A percentile compares a stretch with the other conserved stretches of the same genome.
phyloP scores from a whole-genome alignment of 2,329 filamentous ascomycete genomes.

The Pseudogymnoascus destructans region DNA sequence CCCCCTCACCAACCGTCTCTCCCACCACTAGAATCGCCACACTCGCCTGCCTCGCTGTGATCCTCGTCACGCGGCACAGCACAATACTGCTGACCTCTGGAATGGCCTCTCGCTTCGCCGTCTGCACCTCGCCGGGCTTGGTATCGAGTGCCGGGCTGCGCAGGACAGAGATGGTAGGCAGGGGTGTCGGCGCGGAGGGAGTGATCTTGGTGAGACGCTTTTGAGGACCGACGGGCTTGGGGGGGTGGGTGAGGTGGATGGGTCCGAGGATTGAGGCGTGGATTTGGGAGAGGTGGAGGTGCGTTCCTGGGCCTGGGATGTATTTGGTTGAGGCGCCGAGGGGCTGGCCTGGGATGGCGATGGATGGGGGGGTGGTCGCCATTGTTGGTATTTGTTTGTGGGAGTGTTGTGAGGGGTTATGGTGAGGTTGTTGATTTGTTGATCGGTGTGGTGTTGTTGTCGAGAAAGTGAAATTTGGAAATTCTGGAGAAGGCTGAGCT shows the following conservation, averaged over 20 bases:
- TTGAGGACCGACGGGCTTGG: conserved; percentile 32
- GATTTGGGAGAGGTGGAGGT: conserved; percentile 62
- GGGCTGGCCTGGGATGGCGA: conserved; percentile 70
- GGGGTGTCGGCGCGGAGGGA: conserved; percentile 30
- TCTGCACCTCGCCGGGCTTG: conserved; percentile 23
- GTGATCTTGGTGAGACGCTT: conserved; percentile 48
- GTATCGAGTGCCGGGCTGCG: conserved; percentile 17
- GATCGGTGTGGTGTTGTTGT: neutral
- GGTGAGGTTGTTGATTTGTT: conserved; percentile 9
- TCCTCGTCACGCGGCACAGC: conserved; percentile 72
- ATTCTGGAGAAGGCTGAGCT: conserved; percentile 7
- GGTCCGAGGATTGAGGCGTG: conserved; percentile 73
- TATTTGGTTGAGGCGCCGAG: conserved; percentile 58
- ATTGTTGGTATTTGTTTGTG: conserved; percentile 5
- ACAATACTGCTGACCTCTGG: conserved; percentile 72
- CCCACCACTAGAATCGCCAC: conserved; percentile 78
- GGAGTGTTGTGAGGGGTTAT: neutral
- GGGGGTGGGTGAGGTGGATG: conserved; percentile 39
- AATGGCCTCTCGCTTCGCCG: conserved; percentile 48
- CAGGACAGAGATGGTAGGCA: conserved; percentile 44
- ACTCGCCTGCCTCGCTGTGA: conserved; percentile 72
- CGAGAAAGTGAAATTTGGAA: conserved; percentile 8
- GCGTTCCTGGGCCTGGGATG: conserved; percentile 67
- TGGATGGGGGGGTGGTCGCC: conserved; percentile 19
- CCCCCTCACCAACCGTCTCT: conserved; percentile 56